Evolutionary conservation across 2,329 filamentous ascomycete species (phyloP), one percentile per base, ranked within the genome.

Genomic region (Leptographium galeiforme): DNA sequence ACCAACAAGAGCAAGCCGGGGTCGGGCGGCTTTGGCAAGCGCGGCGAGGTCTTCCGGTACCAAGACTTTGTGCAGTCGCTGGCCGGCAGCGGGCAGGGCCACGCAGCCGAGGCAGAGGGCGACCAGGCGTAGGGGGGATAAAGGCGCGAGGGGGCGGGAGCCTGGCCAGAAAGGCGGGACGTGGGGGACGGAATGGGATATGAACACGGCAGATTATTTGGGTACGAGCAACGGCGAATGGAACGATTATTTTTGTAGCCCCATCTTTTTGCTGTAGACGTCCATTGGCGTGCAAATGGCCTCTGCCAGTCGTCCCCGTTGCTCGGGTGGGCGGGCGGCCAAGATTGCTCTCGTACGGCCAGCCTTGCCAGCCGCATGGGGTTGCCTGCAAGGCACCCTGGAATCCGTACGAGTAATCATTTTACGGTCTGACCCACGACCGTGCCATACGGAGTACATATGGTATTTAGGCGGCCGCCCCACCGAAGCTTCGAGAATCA

Each of bases 11-110:
- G 68, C 61, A 72, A 72, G 66, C 66, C 68, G 61, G 65, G 52
- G 0, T 32, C 45, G 3, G 36, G 44, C 38, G 25, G 79, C 56
- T 58, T 83, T 63, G 68, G 76, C 54, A 85, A 83, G 63, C 77
- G 85, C 57, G 88, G 87, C 1, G 91, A 97, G 56, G 89, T 97
- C 0, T 97, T 98, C 68, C 81, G 83, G 63, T 98, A 97, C 65
- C 82, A 88, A 57, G 93, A 98, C 55, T 97, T 97, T 70, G 88
- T 97, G 58, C 78, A 75, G 57, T 84, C 78, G 32, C 71, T 87
- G 60, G 82, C 82, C 2, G 73, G 76, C 11, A 77, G 65, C 52
- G 68, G 66, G 33, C 53, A 55, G 39, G 46, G 45, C 30, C 49
- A 48, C 19, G 56, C 53, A 2, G 48, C 47, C 8, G 52, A 61